Conservation (phyloP, 495 filamentous ascomycete genomes). For the Staphylotrichum tortipilum region DNA sequence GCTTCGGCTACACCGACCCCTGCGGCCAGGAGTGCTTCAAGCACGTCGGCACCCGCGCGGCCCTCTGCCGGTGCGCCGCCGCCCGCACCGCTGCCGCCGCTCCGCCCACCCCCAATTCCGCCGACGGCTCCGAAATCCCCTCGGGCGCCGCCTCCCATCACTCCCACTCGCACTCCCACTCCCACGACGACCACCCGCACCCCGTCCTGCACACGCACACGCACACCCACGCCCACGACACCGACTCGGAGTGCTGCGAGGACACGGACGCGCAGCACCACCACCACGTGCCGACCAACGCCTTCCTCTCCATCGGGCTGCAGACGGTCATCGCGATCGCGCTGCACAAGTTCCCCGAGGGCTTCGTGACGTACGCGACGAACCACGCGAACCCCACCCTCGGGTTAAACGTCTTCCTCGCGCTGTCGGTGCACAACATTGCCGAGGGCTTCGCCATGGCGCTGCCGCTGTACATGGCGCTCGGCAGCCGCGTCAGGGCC, state of each 20-base stretch:
- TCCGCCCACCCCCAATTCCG: background rate
- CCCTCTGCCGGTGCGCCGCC: constrained; percentile 18
- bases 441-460: constrained; percentile 94
- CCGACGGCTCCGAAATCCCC: constrained; percentile 22
- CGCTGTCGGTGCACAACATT: constrained; percentile 96
- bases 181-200: too few species aligned
- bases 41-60: constrained; percentile 28
- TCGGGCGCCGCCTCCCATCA: constrained; percentile 20
- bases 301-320: constrained; percentile 83
- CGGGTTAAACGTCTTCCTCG: constrained; percentile 86
- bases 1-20: constrained; percentile 75
- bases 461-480: constrained; percentile 80
- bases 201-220: constrained; percentile 5
- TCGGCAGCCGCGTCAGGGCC: constrained; percentile 64
- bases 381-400: constrained; percentile 88
- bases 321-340: constrained; percentile 93
- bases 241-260: constrained; percentile 19
- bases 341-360: constrained; percentile 93
- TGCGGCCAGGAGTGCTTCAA: constrained; percentile 78
- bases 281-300: constrained; percentile 94
- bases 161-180: background rate
- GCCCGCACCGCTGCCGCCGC: constrained; percentile 19
- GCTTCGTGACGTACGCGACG: constrained; percentile 96
- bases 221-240: constrained; percentile 18
- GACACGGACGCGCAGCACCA: constrained; percentile 51